These are phyloP conservation scores for Hyphodiscus hymeniophilus DNA, from an alignment of 495 filamentous ascomycete species.

Conservation along the genomic window DNA sequence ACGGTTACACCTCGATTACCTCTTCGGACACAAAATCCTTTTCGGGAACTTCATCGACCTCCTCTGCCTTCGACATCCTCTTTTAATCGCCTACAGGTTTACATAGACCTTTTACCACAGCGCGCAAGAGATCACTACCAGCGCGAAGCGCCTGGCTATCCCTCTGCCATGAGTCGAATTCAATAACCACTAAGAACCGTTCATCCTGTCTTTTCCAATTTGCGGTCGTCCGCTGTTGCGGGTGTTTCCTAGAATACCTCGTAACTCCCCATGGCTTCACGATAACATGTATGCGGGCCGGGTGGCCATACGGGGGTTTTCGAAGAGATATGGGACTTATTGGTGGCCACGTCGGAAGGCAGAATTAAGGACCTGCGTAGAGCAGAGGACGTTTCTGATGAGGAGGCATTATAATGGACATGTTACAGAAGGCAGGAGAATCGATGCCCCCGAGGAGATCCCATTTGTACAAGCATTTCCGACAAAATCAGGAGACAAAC, in stretches of 20 bases:
- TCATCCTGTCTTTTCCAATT: slow-evolving; percentile 23
- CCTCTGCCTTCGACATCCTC: neutral
- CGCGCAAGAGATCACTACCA: neutral
- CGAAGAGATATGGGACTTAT: slow-evolving; percentile 6
- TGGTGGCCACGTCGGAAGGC: slow-evolving; percentile 18
- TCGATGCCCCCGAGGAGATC: neutral
- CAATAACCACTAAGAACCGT: slow-evolving; percentile 13
- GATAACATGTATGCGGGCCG: slow-evolving; percentile 42
- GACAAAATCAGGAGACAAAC: neutral
- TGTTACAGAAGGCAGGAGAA: neutral
- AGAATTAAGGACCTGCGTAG: neutral
- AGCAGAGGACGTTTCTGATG: neutral
- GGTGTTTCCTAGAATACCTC: slow-evolving; percentile 44
- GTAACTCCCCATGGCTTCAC: slow-evolving; percentile 35
- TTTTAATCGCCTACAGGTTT: slow-evolving; percentile 2
- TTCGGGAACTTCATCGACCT: slow-evolving; percentile 1
- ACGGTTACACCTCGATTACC: neutral
- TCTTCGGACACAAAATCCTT: neutral
- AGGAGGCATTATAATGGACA: slow-evolving; percentile 2
- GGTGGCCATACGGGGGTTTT: slow-evolving; percentile 33
- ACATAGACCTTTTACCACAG: neutral
- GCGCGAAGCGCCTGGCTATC: neutral
- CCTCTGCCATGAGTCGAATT: slow-evolving; percentile 16
- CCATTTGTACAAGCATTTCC: slow-evolving; percentile 3
- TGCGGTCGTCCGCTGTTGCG: slow-evolving; percentile 35